Evolutionary conservation across 164 flowering plant species (phyloP).

Genomic region (Tetracentron sinense): DNA sequence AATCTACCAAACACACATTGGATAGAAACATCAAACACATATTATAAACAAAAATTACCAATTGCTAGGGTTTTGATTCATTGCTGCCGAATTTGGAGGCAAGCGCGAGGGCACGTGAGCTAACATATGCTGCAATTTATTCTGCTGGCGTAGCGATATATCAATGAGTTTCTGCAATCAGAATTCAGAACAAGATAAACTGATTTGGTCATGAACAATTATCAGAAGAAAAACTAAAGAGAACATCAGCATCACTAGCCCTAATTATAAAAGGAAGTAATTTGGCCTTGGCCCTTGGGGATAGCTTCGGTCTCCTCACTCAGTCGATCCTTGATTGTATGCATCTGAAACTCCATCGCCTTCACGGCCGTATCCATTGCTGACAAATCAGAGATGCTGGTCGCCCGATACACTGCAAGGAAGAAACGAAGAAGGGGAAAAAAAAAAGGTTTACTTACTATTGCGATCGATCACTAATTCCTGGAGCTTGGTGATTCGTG

Average conservation of each 20-base stretch:
- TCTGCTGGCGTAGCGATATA: slow-evolving; percentile 68
- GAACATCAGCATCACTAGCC: background rate
- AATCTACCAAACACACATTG: background rate
- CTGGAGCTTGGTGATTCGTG: slow-evolving; percentile 73
- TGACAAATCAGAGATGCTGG: slow-evolving; percentile 54
- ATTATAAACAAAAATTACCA: slow-evolving; percentile 20
- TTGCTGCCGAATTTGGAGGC: slow-evolving; percentile 28
- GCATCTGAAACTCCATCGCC: slow-evolving; percentile 82
- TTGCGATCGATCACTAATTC: slow-evolving; percentile 82
- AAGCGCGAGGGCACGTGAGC: slow-evolving; percentile 38
- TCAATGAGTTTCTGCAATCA: slow-evolving; percentile 66
- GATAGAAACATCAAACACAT: background rate
- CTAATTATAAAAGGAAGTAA: too few species aligned
- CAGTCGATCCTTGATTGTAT: slow-evolving; percentile 64
- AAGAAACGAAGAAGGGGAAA: background rate
- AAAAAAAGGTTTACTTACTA: slow-evolving; percentile 53
- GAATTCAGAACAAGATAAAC: slow-evolving; percentile 1
- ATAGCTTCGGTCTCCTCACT: slow-evolving; percentile 73
- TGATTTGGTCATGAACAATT: background rate
- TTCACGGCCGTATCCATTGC: slow-evolving; percentile 58
- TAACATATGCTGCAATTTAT: slow-evolving; percentile 65
- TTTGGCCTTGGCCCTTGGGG: slow-evolving; percentile 83
- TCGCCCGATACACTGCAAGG: slow-evolving; percentile 65
- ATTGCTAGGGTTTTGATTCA: slow-evolving; percentile 24
- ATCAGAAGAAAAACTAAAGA: too few species aligned